Conservation (phyloP, 2,329 filamentous ascomycete genomes). For the Botryotinia convoluta region DNA sequence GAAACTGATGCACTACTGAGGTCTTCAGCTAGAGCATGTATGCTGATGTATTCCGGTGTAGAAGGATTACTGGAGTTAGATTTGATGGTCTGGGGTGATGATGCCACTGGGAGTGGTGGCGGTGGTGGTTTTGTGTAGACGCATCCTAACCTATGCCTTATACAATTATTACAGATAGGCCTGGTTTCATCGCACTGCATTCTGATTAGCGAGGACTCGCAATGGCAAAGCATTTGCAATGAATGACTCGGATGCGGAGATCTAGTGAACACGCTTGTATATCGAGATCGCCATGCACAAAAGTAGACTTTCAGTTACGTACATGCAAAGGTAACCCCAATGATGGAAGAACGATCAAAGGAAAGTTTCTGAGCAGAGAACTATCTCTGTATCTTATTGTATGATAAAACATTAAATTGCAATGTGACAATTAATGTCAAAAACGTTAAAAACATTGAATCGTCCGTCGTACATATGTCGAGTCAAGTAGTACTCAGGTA, state of each 20-base stretch:
- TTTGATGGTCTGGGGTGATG: conserved; percentile 8
- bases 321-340: not conserved
- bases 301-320: not conserved
- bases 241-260: not conserved
- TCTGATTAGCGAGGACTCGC: not conserved
- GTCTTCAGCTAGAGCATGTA: conserved; percentile 10
- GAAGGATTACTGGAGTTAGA: conserved; percentile 11
- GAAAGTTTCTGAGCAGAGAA: not conserved
- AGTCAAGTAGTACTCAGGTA: conserved; percentile 6
- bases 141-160: conserved; percentile 25
- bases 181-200: conserved; percentile 26
- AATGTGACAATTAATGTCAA: not conserved
- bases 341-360: not conserved
- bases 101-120: not conserved
- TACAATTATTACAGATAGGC: conserved; percentile 25
- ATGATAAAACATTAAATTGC: not conserved
- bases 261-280: not conserved
- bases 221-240: not conserved
- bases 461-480: not conserved
- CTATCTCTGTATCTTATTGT: not conserved
- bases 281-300: not conserved
- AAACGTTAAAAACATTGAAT: not conserved
- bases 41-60: not conserved
- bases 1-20: conserved; percentile 14
- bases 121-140: conserved; percentile 21